phyloP scores from a whole-genome alignment of 2,329 filamentous ascomycete species.

The Talaromyces pinophilus region DNA sequence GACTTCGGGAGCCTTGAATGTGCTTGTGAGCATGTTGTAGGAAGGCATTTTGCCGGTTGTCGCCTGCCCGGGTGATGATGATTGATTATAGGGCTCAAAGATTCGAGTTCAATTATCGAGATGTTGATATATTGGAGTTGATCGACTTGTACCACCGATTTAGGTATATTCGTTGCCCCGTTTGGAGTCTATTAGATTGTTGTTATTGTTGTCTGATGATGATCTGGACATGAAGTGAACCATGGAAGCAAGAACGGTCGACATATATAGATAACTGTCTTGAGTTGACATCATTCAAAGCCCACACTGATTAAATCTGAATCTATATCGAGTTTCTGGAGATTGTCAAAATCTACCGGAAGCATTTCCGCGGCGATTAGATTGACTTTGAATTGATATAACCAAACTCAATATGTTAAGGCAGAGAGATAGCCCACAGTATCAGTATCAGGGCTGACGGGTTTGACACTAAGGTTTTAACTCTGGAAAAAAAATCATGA shows the following conservation, averaged over 20 bases:
- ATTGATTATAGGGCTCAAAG: not conserved
- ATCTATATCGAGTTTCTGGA: not conserved
- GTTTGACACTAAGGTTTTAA: not conserved
- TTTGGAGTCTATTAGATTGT: not conserved
- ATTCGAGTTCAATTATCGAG: not conserved
- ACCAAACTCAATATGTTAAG: constrained; percentile 8
- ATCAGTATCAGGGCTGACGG: not conserved
- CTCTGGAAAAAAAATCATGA: not conserved
- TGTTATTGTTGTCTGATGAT: not conserved
- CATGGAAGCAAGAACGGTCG: not conserved
- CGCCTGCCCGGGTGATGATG: constrained; percentile 5
- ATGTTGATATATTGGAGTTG: not conserved
- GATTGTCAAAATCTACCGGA: constrained; percentile 3
- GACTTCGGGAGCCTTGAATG: constrained; percentile 63
- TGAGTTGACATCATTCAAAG: not conserved
- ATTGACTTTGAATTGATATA: constrained; percentile 8
- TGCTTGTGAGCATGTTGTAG: constrained; percentile 30
- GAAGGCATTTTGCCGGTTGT: constrained; percentile 26
- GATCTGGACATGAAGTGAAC: not conserved
- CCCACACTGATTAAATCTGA: not conserved
- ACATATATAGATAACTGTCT: constrained; percentile 1
- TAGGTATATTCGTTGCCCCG: not conserved
- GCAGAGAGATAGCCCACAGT: not conserved
- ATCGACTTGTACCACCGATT: not conserved
- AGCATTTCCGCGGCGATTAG: constrained; percentile 16